Conservation (phyloP, 2,329 filamentous ascomycete genomes). For the Cercospora nicotianae region DNA sequence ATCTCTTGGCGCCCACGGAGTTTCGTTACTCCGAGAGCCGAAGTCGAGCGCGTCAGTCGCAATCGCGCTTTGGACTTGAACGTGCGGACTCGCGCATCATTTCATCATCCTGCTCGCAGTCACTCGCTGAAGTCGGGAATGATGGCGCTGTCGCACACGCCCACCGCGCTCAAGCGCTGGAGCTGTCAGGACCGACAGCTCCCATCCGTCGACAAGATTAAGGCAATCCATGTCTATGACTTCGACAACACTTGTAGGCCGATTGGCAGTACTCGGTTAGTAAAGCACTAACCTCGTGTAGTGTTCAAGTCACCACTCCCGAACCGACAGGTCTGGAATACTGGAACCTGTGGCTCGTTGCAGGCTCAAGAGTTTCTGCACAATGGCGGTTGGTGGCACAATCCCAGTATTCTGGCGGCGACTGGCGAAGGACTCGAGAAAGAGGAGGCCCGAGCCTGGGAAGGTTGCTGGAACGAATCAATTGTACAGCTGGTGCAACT, state of each 20-base stretch:
- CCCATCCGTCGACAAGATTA: constrained; percentile 70
- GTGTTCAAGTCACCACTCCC: constrained; percentile 91
- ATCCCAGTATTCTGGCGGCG: constrained; percentile 77
- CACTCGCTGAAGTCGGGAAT: background rate
- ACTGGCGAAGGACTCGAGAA: constrained; percentile 79
- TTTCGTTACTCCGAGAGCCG: background rate
- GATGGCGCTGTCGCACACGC: constrained; percentile 48
- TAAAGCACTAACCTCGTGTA: constrained; percentile 40
- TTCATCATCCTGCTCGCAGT: background rate
- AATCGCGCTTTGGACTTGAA: background rate
- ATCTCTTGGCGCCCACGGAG: background rate
- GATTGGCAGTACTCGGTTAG: background rate
- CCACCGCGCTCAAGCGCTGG: constrained; percentile 80
- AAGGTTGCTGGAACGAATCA: constrained; percentile 95
- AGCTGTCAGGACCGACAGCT: constrained; percentile 73
- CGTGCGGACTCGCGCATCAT: background rate
- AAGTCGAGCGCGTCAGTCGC: background rate
- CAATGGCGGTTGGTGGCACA: constrained; percentile 86
- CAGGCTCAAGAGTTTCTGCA: constrained; percentile 73
- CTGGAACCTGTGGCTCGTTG: constrained; percentile 72
- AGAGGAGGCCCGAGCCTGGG: constrained; percentile 82
- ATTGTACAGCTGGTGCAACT: constrained; percentile 75
- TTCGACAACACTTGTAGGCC: constrained; percentile 89
- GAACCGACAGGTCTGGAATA: constrained; percentile 84
- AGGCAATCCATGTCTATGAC: constrained; percentile 87